Base-by-base conservation (phyloP, 2,329 filamentous ascomycete genomes). In the Sporothrix inflata region DNA sequence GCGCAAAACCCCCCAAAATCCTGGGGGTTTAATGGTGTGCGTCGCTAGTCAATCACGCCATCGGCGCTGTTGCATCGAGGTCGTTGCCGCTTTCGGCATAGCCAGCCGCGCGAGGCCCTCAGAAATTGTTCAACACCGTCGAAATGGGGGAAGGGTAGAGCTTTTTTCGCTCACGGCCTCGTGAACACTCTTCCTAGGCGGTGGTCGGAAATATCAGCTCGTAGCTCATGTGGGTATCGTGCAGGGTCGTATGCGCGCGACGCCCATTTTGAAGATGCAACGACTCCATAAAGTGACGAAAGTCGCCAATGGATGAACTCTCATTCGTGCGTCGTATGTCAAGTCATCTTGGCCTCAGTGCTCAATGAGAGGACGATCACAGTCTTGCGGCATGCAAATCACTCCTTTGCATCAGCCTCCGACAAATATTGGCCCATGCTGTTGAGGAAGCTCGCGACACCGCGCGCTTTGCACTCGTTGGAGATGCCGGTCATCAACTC, bases 41-140 rank as follows among this genome's bases (percentile, higher is more conserved):
- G 66, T 68, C 42, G 55, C 55, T 65, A 72, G 47, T 42, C 42
- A 21, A 74, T 69, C 73, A 74, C 71, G 68, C 67, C 57, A 74
- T 73, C 34, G 42, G 8, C n/a, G 38, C 40, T 27, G 68, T 57
- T 38, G 68, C 53, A 69, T 55, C 30, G 24, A 34, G 42, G 9
- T 53, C 49, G 16, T 34, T 51, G 45, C 65, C 65, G 65, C 24
- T 30, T 51, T 67, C 42, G 42, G 63, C 14, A 19, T 67, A 67
- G 63, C 42, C 12, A 47, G 14, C 40, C 61, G 34, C 57, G 12
- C 53, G 27, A 57, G 27, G 8, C 53, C 27, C 53, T 57, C 27
- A n/a, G 14, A 27, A 53, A 11, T 47, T 51, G 49, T 34, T 34
- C 30, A 34, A 34, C 30, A 34, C 30, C 3, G 30, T 34, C 30